Conservation (phyloP, 371 early-diverging fungal genomes). For the Haplosporangium sp. region DNA sequence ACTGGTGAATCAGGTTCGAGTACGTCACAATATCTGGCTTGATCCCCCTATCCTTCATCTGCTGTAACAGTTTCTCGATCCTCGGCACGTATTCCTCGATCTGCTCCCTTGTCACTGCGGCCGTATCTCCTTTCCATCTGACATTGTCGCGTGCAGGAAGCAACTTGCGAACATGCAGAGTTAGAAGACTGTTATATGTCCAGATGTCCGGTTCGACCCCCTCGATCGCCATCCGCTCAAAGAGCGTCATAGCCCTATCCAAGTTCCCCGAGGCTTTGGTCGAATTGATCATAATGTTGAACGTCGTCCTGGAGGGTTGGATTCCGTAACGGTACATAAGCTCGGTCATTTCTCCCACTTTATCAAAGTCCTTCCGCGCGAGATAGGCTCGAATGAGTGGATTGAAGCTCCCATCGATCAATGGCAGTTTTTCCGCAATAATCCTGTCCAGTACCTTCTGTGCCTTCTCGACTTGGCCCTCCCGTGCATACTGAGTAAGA, state of each 20-base stretch:
- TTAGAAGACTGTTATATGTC: constrained; percentile 45
- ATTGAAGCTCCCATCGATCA: constrained; percentile 44
- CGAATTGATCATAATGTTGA: constrained; percentile 50
- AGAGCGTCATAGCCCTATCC: constrained; percentile 26
- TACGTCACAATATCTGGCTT: constrained; percentile 48
- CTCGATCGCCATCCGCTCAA: constrained; percentile 24
- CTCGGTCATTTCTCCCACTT: constrained; percentile 40
- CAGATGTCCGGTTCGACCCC: constrained; percentile 45
- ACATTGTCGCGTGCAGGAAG: background rate
- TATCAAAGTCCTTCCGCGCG: constrained; percentile 24
- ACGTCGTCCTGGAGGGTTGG: constrained; percentile 40
- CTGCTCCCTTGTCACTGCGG: constrained; percentile 15
- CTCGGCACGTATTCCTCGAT: constrained; percentile 28
- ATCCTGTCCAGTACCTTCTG: constrained; percentile 38
- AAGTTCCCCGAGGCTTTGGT: constrained; percentile 27
- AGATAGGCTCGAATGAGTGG: constrained; percentile 48
- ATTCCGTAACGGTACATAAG: constrained; percentile 40
- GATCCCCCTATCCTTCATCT: constrained; percentile 38
- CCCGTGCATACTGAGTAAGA: constrained; percentile 43
- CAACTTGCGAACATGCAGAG: constrained; percentile 18
- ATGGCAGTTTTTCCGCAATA: constrained; percentile 29
- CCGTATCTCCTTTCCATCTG: constrained; percentile 13
- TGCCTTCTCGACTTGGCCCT: constrained; percentile 38
- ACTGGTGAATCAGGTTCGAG: constrained; percentile 52
- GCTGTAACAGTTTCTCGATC: constrained; percentile 34